Conservation (phyloP, 371 early-diverging fungal genomes). For the Mortierella sp. region DNA sequence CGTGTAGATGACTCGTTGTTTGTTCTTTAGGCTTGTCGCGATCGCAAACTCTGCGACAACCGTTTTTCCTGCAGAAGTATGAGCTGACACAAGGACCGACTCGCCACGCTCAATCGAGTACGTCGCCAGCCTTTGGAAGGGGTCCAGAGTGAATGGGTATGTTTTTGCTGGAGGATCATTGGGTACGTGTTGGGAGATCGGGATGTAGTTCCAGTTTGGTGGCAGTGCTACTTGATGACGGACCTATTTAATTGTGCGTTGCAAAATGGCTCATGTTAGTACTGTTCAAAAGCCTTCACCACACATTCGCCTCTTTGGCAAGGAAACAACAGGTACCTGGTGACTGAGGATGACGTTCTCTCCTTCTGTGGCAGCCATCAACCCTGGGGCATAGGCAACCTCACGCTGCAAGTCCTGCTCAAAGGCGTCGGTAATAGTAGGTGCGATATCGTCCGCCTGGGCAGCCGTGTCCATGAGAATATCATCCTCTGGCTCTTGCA, state of each 20-base stretch:
- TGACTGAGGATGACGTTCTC: conserved; percentile 63
- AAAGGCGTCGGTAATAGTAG: conserved; percentile 84
- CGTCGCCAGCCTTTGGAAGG: conserved; percentile 96
- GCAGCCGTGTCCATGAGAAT: neutral
- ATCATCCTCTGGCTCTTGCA: conserved; percentile 7
- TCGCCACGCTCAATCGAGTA: conserved; percentile 94
- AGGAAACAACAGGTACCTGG: conserved; percentile 53
- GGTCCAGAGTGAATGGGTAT: conserved; percentile 97
- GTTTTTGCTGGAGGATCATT: conserved; percentile 86
- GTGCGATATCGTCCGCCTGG: conserved; percentile 17
- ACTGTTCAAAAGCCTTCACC: neutral
- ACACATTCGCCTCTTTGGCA: neutral
- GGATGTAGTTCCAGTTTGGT: conserved; percentile 86
- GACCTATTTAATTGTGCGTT: conserved; percentile 61
- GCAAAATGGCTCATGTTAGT: neutral
- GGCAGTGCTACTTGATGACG: conserved; percentile 97
- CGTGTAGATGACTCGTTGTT: conserved; percentile 99
- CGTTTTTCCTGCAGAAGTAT: conserved; percentile 99
- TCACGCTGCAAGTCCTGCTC: conserved; percentile 79
- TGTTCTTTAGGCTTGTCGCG: conserved; percentile 90
- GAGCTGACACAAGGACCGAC: conserved; percentile 98
- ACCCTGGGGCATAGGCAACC: conserved; percentile 73
- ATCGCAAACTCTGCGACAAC: conserved; percentile 99
- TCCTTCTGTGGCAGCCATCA: conserved; percentile 66
- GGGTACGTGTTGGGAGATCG: conserved; percentile 84